Conservation (phyloP, 2,329 filamentous ascomycete species). For the Sphaerulina populicola region DNA sequence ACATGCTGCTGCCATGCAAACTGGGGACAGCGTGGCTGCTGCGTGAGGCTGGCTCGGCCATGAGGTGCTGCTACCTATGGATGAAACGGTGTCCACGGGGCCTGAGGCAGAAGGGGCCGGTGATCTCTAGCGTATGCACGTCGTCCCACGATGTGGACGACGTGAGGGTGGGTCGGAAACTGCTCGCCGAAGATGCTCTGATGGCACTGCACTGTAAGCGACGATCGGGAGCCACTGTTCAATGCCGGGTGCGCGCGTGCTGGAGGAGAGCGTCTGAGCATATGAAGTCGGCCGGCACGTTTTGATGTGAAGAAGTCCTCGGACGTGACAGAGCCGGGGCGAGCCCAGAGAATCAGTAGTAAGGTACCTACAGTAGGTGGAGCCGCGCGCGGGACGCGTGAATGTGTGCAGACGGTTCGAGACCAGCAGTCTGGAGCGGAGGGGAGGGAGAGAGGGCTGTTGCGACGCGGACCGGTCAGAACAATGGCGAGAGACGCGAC, state of each 20-base stretch:
- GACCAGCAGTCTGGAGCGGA: neutral
- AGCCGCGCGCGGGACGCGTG: neutral
- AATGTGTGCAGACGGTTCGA: neutral
- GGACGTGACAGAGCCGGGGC: neutral
- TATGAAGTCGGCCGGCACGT: constrained; percentile 2
- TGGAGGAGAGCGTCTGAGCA: constrained; percentile 1
- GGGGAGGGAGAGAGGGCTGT: neutral
- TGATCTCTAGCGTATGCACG: constrained; percentile 7
- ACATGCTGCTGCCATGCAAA: constrained; percentile 15
- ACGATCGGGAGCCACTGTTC: neutral
- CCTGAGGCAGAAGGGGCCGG: neutral
- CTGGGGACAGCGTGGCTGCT: constrained; percentile 9
- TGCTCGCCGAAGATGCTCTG: neutral
- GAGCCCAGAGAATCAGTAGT: no score
- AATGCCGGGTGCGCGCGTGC: neutral
- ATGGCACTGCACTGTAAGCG: neutral
- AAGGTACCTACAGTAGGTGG: neutral
- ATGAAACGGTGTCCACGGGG: neutral
- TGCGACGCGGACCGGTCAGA: neutral
- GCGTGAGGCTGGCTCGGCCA: constrained; percentile 17
- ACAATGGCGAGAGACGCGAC: constrained; percentile 1
- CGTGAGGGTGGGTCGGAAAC: constrained; percentile 2
- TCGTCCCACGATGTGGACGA: constrained; percentile 13
- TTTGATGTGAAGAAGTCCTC: neutral
- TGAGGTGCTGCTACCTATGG: constrained; percentile 3